Evolutionary conservation across 306 rosid species (phyloP).

Genomic region (Quercus aquifolioides): DNA sequence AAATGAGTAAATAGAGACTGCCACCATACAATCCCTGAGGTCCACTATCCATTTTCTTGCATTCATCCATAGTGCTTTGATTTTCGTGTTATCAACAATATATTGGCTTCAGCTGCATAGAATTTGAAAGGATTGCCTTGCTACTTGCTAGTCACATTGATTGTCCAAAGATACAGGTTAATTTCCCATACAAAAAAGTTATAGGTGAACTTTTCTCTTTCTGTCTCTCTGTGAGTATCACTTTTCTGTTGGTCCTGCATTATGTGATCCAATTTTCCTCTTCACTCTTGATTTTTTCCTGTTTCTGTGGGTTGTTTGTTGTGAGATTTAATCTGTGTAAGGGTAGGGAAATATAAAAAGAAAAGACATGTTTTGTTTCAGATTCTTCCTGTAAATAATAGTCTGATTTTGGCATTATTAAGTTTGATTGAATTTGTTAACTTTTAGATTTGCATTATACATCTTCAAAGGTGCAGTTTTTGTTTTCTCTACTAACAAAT

Average conservation of each 20-base stretch:
- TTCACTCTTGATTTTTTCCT: background rate
- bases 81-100: background rate
- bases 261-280: background rate
- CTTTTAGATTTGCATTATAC: background rate
- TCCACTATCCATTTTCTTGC: background rate
- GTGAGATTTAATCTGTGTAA: constrained; percentile 7
- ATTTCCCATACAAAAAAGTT: background rate
- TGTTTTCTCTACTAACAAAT: no score
- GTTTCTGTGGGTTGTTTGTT: constrained; percentile 6
- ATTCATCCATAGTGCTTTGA: background rate
- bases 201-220: background rate
- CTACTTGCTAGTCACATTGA: constrained; percentile 2
- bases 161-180: background rate
- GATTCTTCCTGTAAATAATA: constrained; percentile 21
- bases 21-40: constrained; percentile 2
- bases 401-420: background rate
- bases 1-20: constrained; percentile 4
- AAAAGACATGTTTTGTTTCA: constrained; percentile 4
- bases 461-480: background rate
- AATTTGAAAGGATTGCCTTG: background rate
- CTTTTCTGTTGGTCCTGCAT: background rate
- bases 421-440: background rate
- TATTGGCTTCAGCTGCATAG: background rate
- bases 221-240: background rate
- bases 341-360: constrained; percentile 13